Base-by-base conservation (phyloP, 257 asterid species). In the Primulina tabacum region DNA sequence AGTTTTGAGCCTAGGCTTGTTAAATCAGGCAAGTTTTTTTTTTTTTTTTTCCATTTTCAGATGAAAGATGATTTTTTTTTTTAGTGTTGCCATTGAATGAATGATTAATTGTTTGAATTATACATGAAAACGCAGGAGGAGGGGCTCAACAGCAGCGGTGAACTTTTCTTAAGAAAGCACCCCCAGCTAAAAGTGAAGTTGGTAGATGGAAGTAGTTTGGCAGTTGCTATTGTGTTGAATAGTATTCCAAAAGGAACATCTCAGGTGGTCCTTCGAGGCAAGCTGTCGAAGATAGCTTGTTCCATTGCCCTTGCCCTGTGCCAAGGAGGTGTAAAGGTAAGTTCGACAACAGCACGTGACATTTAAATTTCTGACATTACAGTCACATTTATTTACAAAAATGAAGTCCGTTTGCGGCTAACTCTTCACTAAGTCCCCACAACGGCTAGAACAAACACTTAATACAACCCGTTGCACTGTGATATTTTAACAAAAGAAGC, bases 131-230 rank as follows among this genome's bases (percentile, higher is more conserved):
- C 68, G 7, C 74, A 92, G 97, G 92, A 83, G 2, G 92, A 87
- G 74, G 85, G 84, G 62, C 83, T 87, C 5, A 88, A 88, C 60
- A 73, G 62, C 38, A 84, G 74, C 35, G 97, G 96, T 0, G 87
- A 88, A 43, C 78, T 85, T 14, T 92, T 73, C 79, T 61, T 90
- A 55, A 76, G 76, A 65, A 86, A 70, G 77, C 78, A 86, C 24
- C 97, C 97, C 3, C 62, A 77, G 73, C 79, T 92, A 28, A 85
- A 81, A 72, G 83, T 92, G 70, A 92, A 77, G 82, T 20, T 92
- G 76, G 88, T 92, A 0, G 98, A 92, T 65, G 98, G 97, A 71
- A 87, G 92, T 71, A 89, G 97, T 73, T 76, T 92, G 40, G 93
- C 87, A 5, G 95, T 89, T 33, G 97, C 95, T 1, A 70, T 88